These are phyloP conservation scores for Novymonas esmeraldas DNA, from an alignment of 208 protist genomes.

Conservation along the genomic window DNA sequence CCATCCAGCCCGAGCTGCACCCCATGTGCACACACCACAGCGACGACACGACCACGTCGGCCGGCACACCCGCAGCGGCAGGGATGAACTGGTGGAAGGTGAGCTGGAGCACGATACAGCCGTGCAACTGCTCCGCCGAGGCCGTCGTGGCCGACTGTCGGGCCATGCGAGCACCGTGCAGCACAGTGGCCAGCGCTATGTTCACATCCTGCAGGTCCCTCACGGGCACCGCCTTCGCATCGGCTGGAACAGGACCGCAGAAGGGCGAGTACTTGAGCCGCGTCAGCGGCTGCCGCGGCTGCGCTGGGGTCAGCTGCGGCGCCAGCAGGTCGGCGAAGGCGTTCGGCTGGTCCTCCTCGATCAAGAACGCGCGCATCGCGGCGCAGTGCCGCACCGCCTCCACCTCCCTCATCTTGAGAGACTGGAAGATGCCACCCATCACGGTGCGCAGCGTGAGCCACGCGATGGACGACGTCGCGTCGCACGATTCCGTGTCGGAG, in stretches of 20 bases:
- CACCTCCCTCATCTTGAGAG: constrained; percentile 22
- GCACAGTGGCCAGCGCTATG: constrained; percentile 16
- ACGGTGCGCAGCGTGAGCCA: constrained; percentile 43
- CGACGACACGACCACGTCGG: constrained; percentile 40
- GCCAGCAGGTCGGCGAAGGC: constrained; percentile 37
- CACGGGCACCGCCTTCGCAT: constrained; percentile 27
- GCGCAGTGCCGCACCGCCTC: constrained; percentile 27
- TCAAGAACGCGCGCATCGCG: constrained; percentile 29
- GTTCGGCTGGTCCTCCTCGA: constrained; percentile 18
- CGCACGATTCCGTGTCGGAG: constrained; percentile 38
- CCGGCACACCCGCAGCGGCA: background rate
- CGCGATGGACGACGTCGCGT: constrained; percentile 30
- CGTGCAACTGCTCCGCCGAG: constrained; percentile 10
- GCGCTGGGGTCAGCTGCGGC: background rate
- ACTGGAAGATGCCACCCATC: constrained; percentile 35
- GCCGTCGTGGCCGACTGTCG: constrained; percentile 5
- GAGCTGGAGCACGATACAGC: constrained; percentile 41
- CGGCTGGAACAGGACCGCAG: constrained; percentile 33
- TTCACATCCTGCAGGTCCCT: constrained; percentile 36
- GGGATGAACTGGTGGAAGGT: constrained; percentile 39
- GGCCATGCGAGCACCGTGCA: constrained; percentile 1
- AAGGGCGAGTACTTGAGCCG: constrained; percentile 44
- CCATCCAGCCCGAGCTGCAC: constrained; percentile 13
- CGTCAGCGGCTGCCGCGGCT: constrained; percentile 13
- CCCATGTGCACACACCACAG: constrained; percentile 45